phyloP scores from a whole-genome alignment of 768 basidiomycete species.

The Mycena pura region DNA sequence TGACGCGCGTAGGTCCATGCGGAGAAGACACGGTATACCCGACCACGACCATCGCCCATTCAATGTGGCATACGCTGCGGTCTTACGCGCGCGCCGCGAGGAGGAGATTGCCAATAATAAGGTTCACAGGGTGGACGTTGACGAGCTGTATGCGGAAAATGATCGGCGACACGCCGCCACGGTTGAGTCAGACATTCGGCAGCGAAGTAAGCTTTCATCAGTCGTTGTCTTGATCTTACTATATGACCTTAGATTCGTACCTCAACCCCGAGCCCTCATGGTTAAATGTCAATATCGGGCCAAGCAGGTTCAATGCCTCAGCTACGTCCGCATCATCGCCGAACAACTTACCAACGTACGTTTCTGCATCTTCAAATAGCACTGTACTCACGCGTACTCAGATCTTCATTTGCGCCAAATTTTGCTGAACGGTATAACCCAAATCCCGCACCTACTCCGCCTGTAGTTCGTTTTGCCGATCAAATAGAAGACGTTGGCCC shows the following conservation, averaged over 20 bases:
- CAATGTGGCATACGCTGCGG: conserved; percentile 86
- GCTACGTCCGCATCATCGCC: conserved; percentile 20
- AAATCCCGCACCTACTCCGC: conserved; percentile 27
- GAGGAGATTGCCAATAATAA: conserved; percentile 50
- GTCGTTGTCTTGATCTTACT: conserved; percentile 37
- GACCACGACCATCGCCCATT: conserved; percentile 84
- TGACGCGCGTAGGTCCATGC: conserved; percentile 58
- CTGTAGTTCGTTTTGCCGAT: conserved; percentile 28
- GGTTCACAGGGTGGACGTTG: conserved; percentile 35
- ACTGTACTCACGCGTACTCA: neutral
- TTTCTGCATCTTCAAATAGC: neutral
- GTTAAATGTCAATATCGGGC: conserved; percentile 25
- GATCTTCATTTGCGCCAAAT: conserved; percentile 32
- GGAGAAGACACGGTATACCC: conserved; percentile 82
- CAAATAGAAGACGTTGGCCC: conserved; percentile 28
- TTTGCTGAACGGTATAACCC: conserved; percentile 48
- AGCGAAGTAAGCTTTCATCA: conserved; percentile 48
- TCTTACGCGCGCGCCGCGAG: conserved; percentile 61
- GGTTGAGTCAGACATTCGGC: conserved; percentile 50
- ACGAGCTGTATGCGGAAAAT: conserved; percentile 30
- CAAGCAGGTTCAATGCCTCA: conserved; percentile 32
- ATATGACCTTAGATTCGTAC: conserved; percentile 29
- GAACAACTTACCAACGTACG: conserved; percentile 22
- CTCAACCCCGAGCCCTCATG: conserved; percentile 26
- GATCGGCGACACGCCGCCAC: conserved; percentile 45